Evolutionary conservation across 768 basidiomycete species (phyloP).

Genomic region (Kwoniella heveanensis): DNA sequence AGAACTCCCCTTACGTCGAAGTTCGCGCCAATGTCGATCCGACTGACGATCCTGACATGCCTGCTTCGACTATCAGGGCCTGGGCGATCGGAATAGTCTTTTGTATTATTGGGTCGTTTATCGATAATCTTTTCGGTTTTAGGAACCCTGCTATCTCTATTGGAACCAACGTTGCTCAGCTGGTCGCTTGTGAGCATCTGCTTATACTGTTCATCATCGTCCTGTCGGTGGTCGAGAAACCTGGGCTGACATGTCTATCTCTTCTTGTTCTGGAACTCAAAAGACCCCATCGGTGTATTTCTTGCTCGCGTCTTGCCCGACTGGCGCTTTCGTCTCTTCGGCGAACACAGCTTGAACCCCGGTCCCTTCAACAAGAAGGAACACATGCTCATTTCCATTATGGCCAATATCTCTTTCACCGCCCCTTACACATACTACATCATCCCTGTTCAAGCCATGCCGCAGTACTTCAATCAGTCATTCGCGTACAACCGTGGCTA

Average conservation of each 20-base stretch:
- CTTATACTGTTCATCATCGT: neutral
- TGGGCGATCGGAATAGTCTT: slow-evolving; percentile 54
- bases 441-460: slow-evolving; percentile 41
- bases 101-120: slow-evolving; percentile 58
- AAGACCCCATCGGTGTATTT: slow-evolving; percentile 34
- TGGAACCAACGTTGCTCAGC: slow-evolving; percentile 71
- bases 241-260: neutral
- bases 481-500: slow-evolving; percentile 48
- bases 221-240: neutral
- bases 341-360: slow-evolving; percentile 37
- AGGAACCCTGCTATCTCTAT: slow-evolving; percentile 64
- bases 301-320: slow-evolving; percentile 30
- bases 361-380: slow-evolving; percentile 49
- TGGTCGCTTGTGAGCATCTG: slow-evolving; percentile 59
- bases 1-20: slow-evolving; percentile 82
- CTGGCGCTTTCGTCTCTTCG: slow-evolving; percentile 31
- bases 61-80: slow-evolving; percentile 36
- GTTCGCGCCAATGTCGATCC: slow-evolving; percentile 67
- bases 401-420: slow-evolving; percentile 43
- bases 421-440: slow-evolving; percentile 50
- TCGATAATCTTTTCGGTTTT: slow-evolving; percentile 63
- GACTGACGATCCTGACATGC: slow-evolving; percentile 39
- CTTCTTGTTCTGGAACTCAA: slow-evolving; percentile 6
- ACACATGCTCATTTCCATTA: slow-evolving; percentile 46
- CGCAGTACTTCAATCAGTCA: slow-evolving; percentile 46